Percentiles rank a stretch among this genome's conserved stretches.
phyloP scores from a whole-genome alignment of 371 early-diverging fungal species.

The Basidiobolus meristosporus region DNA sequence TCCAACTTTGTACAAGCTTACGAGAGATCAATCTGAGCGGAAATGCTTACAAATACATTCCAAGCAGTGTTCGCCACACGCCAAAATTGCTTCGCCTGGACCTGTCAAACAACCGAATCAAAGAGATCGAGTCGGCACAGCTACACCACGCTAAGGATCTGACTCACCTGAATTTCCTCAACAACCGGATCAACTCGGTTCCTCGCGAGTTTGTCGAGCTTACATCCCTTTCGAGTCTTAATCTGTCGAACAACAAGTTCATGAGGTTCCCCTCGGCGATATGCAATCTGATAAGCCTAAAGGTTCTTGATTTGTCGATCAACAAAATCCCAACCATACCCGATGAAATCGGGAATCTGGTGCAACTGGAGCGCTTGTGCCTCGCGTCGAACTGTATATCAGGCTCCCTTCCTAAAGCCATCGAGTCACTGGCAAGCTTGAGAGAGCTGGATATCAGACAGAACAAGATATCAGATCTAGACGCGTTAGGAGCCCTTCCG shows the following conservation, averaged over 20 bases:
- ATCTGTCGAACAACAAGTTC: constrained; percentile 67
- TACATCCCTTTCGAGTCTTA: constrained; percentile 30
- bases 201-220: constrained; percentile 34
- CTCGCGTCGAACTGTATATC: constrained; percentile 53
- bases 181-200: constrained; percentile 45
- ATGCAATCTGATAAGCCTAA: constrained; percentile 32
- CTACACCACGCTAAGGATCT: constrained; percentile 32
- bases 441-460: constrained; percentile 56
- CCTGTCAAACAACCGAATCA: constrained; percentile 55
- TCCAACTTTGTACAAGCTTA: constrained; percentile 39
- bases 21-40: constrained; percentile 44
- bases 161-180: constrained; percentile 33
- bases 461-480: constrained; percentile 43
- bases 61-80: constrained; percentile 30
- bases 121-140: constrained; percentile 26
- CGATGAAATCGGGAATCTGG: constrained; percentile 44
- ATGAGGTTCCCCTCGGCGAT: constrained; percentile 37
- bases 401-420: constrained; percentile 40
- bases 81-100: constrained; percentile 39
- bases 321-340: constrained; percentile 62
- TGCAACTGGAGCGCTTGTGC: constrained; percentile 32
- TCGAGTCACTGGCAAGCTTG: constrained; percentile 36
- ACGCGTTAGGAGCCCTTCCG: constrained; percentile 28
- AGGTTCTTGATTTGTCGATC: constrained; percentile 61
- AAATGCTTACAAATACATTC: constrained; percentile 38